Percentiles rank a stretch among this genome's conserved stretches.
phyloP scores from a whole-genome alignment of 1,284 basidiomycete genomes.

The Trichosporon sp. region DNA sequence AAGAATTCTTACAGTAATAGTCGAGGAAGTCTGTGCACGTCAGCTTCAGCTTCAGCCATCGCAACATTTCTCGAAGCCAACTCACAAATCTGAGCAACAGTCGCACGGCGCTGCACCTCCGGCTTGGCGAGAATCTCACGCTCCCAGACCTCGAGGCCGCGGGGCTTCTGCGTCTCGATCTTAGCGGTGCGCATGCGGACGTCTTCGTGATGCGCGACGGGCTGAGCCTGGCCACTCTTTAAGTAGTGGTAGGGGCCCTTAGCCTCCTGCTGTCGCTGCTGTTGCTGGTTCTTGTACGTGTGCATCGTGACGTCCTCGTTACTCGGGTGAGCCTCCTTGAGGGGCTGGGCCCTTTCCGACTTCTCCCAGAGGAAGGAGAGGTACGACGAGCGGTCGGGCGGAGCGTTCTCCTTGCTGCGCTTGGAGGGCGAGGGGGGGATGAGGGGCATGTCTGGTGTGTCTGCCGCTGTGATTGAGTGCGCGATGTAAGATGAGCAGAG shows the following conservation, averaged over 20 bases:
- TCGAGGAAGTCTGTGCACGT: conserved; percentile 71
- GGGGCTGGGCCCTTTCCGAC: conserved; percentile 27
- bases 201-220: conserved; percentile 29
- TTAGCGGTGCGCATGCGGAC: conserved; percentile 41
- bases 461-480: conserved; percentile 1
- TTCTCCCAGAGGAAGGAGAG: conserved; percentile 41
- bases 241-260: conserved; percentile 18
- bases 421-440: conserved; percentile 33
- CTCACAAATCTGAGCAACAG: conserved; percentile 88
- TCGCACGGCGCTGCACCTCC: conserved; percentile 87
- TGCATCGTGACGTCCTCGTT: conserved; percentile 47
- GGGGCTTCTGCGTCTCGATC: conserved; percentile 31
- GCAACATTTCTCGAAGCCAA: conserved; percentile 7
- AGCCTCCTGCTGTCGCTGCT: not conserved
- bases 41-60: not conserved
- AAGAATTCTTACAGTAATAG: conserved; percentile 62
- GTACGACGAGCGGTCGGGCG: conserved; percentile 39
- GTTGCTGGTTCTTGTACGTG: conserved; percentile 35
- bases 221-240: conserved; percentile 9
- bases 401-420: conserved; percentile 33
- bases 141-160: conserved; percentile 68
- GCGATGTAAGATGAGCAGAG: conserved; percentile 11
- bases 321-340: conserved; percentile 15
- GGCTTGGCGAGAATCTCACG: conserved; percentile 69
- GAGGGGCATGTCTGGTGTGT: conserved; percentile 14